Base-by-base conservation (phyloP, 768 basidiomycete species). In the Tricholoma sp. region DNA sequence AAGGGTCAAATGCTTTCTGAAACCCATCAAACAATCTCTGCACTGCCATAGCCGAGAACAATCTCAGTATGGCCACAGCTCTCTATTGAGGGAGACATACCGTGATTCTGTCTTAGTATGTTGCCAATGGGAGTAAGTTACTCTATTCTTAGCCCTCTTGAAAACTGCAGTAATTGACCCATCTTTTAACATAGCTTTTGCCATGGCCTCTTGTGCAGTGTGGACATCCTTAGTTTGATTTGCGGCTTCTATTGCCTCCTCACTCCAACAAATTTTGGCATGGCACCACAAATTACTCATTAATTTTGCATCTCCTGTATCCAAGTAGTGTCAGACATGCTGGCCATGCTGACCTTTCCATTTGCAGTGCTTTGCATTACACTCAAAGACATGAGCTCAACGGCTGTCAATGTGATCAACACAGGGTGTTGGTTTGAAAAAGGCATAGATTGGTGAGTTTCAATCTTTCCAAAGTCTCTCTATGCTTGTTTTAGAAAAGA, bases 1-100 rank as follows among this genome's bases (percentile, higher is more conserved):
- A 72, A 72, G 1, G 72, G 74, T 0, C 64, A 5, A 27, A 27
- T 27, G 64, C 14, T 18, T 27, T 27, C 24, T 27, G 24, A 27
- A 27, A 57, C 57, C 57, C 57, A 57, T 24, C 32, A 57, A 0
- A 75, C 72, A 24, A 72, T 65, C 39, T 71, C 63, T 0, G 64
- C 69, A 24, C 72, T 72, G 14, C n/a, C n/a, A n/a, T n/a, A n/a
- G n/a, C n/a, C n/a, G n/a, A n/a, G n/a, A n/a, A n/a, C n/a, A n/a
- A n/a, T n/a, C n/a, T n/a, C n/a, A n/a, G n/a, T n/a, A n/a, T n/a
- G n/a, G n/a, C n/a, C n/a, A n/a, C n/a, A n/a, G n/a, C n/a, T n/a
- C n/a, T n/a, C n/a, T n/a, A n/a, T n/a, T n/a, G n/a, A n/a, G n/a
- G n/a, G n/a, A n/a, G n/a, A 31, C 39, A 66, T 61, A 52, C 74